Conservation (phyloP, 2,329 filamentous ascomycete genomes). For the Diaporthe batatas region DNA sequence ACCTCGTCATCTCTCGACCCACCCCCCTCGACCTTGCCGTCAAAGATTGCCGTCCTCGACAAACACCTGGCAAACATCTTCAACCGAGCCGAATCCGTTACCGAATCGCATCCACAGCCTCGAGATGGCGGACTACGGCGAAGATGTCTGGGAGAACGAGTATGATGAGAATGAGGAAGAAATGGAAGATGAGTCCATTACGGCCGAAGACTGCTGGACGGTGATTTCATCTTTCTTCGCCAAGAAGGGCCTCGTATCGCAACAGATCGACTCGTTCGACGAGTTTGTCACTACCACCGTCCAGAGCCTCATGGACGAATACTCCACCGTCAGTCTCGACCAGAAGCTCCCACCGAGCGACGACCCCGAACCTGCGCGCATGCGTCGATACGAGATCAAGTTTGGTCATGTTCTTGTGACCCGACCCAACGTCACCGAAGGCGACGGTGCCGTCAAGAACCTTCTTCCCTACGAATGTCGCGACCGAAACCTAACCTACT, state of each 20-base stretch:
- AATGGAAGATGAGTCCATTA: conserved; percentile 80
- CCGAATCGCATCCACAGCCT: not conserved
- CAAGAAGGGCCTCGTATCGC: conserved; percentile 92
- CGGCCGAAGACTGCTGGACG: conserved; percentile 97
- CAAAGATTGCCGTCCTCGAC: not conserved
- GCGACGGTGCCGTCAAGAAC: conserved; percentile 87
- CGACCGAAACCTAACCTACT: conserved; percentile 94
- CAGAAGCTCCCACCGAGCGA: conserved; percentile 85
- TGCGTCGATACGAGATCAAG: conserved; percentile 94
- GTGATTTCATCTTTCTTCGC: conserved; percentile 99
- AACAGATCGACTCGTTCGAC: conserved; percentile 98
- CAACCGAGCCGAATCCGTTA: not conserved
- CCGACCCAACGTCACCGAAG: conserved; percentile 91
- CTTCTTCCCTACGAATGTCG: conserved; percentile 95
- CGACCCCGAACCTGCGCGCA: conserved; percentile 83
- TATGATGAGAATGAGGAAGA: conserved; percentile 75
- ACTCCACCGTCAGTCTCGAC: conserved; percentile 91
- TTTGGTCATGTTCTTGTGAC: conserved; percentile 93
- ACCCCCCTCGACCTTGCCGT: not conserved
- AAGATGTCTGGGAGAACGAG: conserved; percentile 58
- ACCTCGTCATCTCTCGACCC: not conserved
- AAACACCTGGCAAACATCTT: not conserved
- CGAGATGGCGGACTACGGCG: conserved; percentile 69
- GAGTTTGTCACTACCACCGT: conserved; percentile 96
- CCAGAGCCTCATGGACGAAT: conserved; percentile 93